Conservation (phyloP, 1,139 yeast species). For the Groenewaldozyma sp. region DNA sequence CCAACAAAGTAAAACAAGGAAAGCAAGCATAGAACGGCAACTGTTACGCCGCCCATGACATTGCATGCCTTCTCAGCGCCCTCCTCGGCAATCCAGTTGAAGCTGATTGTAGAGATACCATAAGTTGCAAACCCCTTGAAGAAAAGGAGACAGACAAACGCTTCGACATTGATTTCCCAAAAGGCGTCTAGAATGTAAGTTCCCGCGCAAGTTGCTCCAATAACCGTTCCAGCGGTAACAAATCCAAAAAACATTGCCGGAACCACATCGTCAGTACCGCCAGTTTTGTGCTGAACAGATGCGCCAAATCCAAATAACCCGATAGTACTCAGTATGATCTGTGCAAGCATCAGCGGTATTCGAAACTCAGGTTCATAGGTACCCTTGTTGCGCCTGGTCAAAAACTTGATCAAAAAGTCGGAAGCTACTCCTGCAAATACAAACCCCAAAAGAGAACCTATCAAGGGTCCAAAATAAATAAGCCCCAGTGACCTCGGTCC, state of each 20-base stretch:
- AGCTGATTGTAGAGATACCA: slow-evolving; percentile 1
- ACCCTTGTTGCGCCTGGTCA: slow-evolving; percentile 62
- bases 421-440: slow-evolving; percentile 36
- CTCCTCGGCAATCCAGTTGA: neutral
- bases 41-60: slow-evolving; percentile 1
- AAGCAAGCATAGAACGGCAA: neutral
- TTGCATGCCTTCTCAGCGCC: slow-evolving; percentile 1
- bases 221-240: slow-evolving; percentile 1
- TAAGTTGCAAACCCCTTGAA: slow-evolving; percentile 2
- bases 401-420: slow-evolving; percentile 57
- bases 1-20: neutral
- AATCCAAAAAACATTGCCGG: slow-evolving; percentile 1
- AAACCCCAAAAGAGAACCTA: slow-evolving; percentile 47
- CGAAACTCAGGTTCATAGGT: slow-evolving; percentile 62
- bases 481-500: slow-evolving; percentile 48
- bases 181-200: slow-evolving; percentile 1
- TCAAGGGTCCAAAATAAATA: slow-evolving; percentile 68
- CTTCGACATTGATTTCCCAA: slow-evolving; percentile 1
- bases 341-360: neutral
- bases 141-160: slow-evolving; percentile 2
- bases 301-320: slow-evolving; percentile 2
- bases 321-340: neutral
- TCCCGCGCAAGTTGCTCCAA: slow-evolving; percentile 1
- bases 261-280: neutral
- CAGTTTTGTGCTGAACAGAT: neutral